Evolutionary conservation across 2,329 filamentous ascomycete species (phyloP), one percentile per base, ranked within the genome.

Genomic region (Talaromyces sp.): DNA sequence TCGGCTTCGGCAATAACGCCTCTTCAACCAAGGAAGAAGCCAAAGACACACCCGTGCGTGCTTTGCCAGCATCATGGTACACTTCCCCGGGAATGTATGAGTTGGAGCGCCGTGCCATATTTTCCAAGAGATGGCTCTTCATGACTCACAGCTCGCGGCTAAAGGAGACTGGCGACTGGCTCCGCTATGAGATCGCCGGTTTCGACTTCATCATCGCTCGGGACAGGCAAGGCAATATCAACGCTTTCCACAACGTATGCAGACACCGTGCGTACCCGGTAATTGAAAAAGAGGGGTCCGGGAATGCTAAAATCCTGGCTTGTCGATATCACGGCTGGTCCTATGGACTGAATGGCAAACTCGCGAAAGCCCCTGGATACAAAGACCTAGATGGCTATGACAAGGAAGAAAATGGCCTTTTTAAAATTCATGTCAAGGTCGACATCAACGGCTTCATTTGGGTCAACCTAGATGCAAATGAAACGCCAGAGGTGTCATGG

Each of bases 281-380:
- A 5, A 78, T 86, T 9, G 82, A 85, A 13, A 78, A 77, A 1
- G 74, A 78, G 54, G 73, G 78, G 0, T 68, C 77, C 19, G 84
- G 84, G 3, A 78, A 77, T 58, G 75, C 77, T 58, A 77, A 73
- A 64, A 79, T 85, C 63, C 78, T 86, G 57, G 75, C 81, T 3
- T 86, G 84, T 78, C 81, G 81, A 65, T 86, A 86, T 65, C 84
- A 86, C 66, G 83, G 83, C 52, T 86, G 84, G 84, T 83, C 82
- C 0, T 86, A 86, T 62, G 82, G 82, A 8, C 71, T 85, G 10
- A 80, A 80, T 47, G 84, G 84, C 22, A 84, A 83, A 58, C 44
- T 51, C 19, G 81, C 83, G 56, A 86, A 86, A 68, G 84, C 84
- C 0, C 84, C 84, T 0, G 78, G 80, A 0, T 86, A 84, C 67